Percentiles rank a stretch among this genome's conserved stretches.
Conservation (phyloP, 768 basidiomycete genomes). For the Trametes villosa region DNA sequence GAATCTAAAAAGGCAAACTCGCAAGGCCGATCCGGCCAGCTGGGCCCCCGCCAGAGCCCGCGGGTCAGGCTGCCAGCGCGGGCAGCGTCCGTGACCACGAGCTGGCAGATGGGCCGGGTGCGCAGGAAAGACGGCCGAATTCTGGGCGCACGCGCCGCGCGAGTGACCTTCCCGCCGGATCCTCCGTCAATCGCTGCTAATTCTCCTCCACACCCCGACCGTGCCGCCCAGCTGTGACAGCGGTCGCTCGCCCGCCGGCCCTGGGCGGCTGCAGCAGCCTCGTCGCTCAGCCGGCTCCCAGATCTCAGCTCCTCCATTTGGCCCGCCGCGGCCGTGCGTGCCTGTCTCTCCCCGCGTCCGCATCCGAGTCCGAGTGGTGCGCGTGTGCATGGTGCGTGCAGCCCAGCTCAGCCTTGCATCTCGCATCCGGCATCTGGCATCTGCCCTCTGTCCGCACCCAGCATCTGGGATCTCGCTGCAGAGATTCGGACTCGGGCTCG, state of each 20-base stretch:
- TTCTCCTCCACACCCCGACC: too few species aligned
- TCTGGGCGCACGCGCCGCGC: not conserved
- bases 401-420: too few species aligned
- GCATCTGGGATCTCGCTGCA: slow-evolving; percentile 10
- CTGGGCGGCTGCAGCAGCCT: not conserved
- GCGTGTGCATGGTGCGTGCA: too few species aligned
- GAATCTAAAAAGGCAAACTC: slow-evolving; percentile 48
- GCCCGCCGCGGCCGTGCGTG: not conserved
- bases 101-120: not conserved
- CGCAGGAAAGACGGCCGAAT: slow-evolving; percentile 3
- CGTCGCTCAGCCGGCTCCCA: too few species aligned
- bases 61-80: not conserved
- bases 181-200: too few species aligned
- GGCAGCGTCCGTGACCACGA: not conserved
- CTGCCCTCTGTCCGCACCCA: slow-evolving; percentile 8
- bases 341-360: not conserved
- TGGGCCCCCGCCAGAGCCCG: too few species aligned
- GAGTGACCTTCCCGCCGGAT: not conserved
- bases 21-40: slow-evolving; percentile 33
- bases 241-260: too few species aligned
- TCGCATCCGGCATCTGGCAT: not conserved
- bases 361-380: not conserved
- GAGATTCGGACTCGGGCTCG: slow-evolving; percentile 1
- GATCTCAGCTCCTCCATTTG: too few species aligned
- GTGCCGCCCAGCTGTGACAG: too few species aligned